These are phyloP conservation scores for Periglandula ipomoeae DNA, from an alignment of 2,329 filamentous ascomycete genomes.

Conservation along the genomic window DNA sequence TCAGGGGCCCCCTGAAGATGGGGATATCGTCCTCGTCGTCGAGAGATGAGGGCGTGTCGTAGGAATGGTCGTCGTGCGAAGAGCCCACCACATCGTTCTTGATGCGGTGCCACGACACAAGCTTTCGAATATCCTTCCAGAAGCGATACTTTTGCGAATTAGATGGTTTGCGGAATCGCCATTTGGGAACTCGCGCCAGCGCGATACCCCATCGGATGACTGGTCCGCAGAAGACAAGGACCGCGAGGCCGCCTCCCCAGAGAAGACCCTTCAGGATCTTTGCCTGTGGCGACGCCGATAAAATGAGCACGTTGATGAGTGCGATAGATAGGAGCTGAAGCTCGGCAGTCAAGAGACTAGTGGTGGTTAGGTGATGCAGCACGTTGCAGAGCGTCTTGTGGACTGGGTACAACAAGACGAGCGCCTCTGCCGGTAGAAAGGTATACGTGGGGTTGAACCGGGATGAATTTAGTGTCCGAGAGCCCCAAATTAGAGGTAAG, in stretches of 20 bases:
- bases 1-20: slow-evolving; percentile 13
- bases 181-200: slow-evolving; percentile 79
- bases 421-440: slow-evolving; percentile 41
- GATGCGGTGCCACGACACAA: slow-evolving; percentile 37
- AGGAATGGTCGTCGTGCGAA: slow-evolving; percentile 21
- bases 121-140: slow-evolving; percentile 31
- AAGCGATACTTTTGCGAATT: slow-evolving; percentile 24
- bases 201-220: slow-evolving; percentile 77
- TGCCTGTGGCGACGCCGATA: slow-evolving; percentile 72
- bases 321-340: slow-evolving; percentile 77
- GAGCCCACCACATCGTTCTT: slow-evolving; percentile 28
- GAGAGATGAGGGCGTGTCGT: slow-evolving; percentile 22
- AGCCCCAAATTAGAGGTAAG: slow-evolving; percentile 46
- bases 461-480: slow-evolving; percentile 12
- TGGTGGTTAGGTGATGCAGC: slow-evolving; percentile 74
- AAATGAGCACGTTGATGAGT: slow-evolving; percentile 71
- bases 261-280: slow-evolving; percentile 77
- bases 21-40: slow-evolving; percentile 20
- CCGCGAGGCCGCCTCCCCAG: slow-evolving; percentile 70
- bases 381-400: slow-evolving; percentile 69
- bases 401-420: slow-evolving; percentile 67
- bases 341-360: slow-evolving; percentile 79
- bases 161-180: slow-evolving; percentile 64
- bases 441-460: slow-evolving; percentile 29
- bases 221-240: slow-evolving; percentile 64